Conservation (phyloP, 495 filamentous ascomycete species). For the Aspergillus nidulans region DNA sequence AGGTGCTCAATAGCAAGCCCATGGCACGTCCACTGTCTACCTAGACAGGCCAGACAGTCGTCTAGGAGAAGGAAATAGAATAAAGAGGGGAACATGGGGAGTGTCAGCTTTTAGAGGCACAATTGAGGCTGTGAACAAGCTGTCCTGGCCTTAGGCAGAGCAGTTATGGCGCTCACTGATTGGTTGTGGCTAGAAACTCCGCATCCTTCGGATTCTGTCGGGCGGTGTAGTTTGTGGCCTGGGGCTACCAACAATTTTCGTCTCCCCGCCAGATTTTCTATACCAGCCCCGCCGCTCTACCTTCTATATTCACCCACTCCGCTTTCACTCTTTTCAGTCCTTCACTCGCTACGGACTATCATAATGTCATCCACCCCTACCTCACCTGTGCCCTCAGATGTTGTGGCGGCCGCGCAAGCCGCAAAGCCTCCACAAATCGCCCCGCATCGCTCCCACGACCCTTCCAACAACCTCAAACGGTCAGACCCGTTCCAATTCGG, state of each 20-base stretch:
- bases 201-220: neutral
- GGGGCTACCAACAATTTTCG: conserved; percentile 5
- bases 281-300: neutral
- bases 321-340: neutral
- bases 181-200: conserved; percentile 6
- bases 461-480: conserved; percentile 63
- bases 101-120: neutral
- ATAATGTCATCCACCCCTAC: conserved; percentile 22
- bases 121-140: conserved; percentile 9
- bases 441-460: conserved; percentile 49
- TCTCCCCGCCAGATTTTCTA: neutral
- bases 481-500: conserved; percentile 94
- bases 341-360: neutral
- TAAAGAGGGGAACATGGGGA: conserved; percentile 5
- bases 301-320: neutral
- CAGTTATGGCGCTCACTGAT: conserved; percentile 16
- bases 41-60: neutral
- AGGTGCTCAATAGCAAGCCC: neutral
- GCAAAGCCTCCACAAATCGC: conserved; percentile 41
- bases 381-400: conserved; percentile 14
- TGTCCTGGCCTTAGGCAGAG: conserved; percentile 22
- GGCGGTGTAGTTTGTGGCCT: conserved; percentile 9
- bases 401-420: conserved; percentile 36
- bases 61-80: neutral
- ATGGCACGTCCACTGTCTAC: neutral